These are phyloP conservation scores for Aegilops speltoides DNA, from an alignment of 176 grass and related monocot genomes.

Conservation along the genomic window DNA sequence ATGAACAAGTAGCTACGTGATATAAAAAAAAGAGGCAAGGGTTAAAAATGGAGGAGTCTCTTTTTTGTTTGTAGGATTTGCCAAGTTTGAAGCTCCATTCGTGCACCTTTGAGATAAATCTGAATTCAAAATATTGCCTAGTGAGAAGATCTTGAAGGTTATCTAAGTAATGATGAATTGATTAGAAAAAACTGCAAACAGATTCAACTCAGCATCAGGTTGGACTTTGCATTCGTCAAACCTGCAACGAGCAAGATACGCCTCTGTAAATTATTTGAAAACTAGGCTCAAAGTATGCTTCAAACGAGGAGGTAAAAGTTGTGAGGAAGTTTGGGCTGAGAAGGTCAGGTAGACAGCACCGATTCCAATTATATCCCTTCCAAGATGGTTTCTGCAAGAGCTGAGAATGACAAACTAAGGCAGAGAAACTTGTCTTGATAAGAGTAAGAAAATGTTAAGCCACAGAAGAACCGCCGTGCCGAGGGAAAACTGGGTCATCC, in stretches of 20 bases:
- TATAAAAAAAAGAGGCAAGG: neutral
- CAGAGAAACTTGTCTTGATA: neutral
- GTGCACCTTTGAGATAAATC: neutral
- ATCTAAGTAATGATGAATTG: neutral
- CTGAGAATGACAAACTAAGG: neutral
- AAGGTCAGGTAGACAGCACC: neutral
- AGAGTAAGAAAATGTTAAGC: neutral
- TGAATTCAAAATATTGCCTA: neutral
- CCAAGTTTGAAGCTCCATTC: neutral
- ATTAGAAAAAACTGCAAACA: neutral
- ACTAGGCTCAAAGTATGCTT: neutral
- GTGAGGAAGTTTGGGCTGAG: neutral
- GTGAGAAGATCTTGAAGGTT: neutral
- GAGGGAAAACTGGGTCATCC: neutral
- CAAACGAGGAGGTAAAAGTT: neutral
- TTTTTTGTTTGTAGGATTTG: neutral
- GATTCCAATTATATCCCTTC: neutral
- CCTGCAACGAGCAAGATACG: neutral
- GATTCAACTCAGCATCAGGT: neutral
- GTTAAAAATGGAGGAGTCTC: neutral
- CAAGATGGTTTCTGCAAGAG: neutral
- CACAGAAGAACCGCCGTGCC: neutral
- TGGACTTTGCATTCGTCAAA: neutral
- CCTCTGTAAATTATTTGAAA: neutral
- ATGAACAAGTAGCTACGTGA: neutral